Evolutionary conservation across 495 filamentous ascomycete species (phyloP).

Genomic region (Amorphotheca resinae): DNA sequence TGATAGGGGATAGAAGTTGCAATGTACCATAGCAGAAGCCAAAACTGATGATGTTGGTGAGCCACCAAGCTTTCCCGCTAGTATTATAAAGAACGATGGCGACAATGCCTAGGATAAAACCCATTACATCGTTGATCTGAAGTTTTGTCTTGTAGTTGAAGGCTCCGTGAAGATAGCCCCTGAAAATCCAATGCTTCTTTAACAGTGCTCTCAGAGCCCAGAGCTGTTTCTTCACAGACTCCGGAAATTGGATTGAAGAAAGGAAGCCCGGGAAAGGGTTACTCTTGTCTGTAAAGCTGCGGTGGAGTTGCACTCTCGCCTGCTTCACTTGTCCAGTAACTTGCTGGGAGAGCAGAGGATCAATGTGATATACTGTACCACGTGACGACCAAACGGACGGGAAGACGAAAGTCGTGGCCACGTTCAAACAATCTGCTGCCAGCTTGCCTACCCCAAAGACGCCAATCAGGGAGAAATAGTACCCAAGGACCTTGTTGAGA

Average conservation of each 20-base stretch:
- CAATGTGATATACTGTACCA: constrained; percentile 34
- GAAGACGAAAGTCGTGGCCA: constrained; percentile 58
- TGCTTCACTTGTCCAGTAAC: constrained; percentile 9
- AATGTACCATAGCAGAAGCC: constrained; percentile 74
- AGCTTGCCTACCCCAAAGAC: constrained; percentile 60
- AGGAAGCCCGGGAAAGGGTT: constrained; percentile 34
- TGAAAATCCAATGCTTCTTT: constrained; percentile 35
- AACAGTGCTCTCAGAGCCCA: constrained; percentile 35
- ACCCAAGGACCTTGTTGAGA: constrained; percentile 72
- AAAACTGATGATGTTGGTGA: constrained; percentile 82
- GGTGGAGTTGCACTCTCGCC: constrained; percentile 6
- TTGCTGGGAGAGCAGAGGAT: constrained; percentile 19
- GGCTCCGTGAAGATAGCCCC: constrained; percentile 25
- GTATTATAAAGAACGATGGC: constrained; percentile 58
- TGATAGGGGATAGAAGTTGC: constrained; percentile 80
- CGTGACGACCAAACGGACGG: constrained; percentile 45
- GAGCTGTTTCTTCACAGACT: constrained; percentile 14
- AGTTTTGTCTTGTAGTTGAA: constrained; percentile 10
- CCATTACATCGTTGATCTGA: constrained; percentile 36
- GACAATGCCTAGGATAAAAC: constrained; percentile 43
- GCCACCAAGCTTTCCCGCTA: constrained; percentile 57
- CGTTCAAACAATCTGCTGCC: constrained; percentile 50
- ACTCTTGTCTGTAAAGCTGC: constrained; percentile 24
- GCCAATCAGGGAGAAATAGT: constrained; percentile 73
- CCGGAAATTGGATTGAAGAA: constrained; percentile 22